phyloP scores from a whole-genome alignment of 306 rosid genomes.

The Rosa persica region DNA sequence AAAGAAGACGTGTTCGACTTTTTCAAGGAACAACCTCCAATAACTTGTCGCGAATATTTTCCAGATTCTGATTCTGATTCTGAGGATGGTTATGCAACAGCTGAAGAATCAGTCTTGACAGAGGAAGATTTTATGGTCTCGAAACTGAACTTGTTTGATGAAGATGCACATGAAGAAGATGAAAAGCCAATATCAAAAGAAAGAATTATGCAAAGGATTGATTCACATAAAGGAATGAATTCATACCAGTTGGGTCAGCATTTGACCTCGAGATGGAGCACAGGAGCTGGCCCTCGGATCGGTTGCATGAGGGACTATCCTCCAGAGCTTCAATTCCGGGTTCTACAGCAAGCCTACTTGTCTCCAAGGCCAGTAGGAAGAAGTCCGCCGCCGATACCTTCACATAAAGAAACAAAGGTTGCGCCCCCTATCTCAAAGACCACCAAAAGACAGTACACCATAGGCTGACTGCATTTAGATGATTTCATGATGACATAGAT shows the following conservation, averaged over 20 bases:
- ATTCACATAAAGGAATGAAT: slow-evolving; percentile 66
- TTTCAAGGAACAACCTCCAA: slow-evolving; percentile 22
- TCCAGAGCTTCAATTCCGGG: slow-evolving; percentile 58
- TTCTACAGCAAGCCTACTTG: slow-evolving; percentile 67
- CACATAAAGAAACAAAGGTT: slow-evolving; percentile 21
- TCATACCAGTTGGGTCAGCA: slow-evolving; percentile 75
- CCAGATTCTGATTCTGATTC: slow-evolving; percentile 24
- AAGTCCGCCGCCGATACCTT: slow-evolving; percentile 36
- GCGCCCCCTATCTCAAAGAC: neutral
- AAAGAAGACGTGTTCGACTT: slow-evolving; percentile 25
- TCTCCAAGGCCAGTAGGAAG: slow-evolving; percentile 54
- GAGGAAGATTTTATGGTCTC: slow-evolving; percentile 78
- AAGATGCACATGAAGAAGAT: slow-evolving; percentile 35
- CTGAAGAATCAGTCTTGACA: slow-evolving; percentile 63
- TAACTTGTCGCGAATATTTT: slow-evolving; percentile 17
- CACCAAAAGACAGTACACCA: slow-evolving; percentile 12
- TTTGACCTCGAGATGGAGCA: slow-evolving; percentile 65
- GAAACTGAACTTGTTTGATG: slow-evolving; percentile 63
- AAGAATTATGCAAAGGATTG: slow-evolving; percentile 56
- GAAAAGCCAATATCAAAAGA: slow-evolving; percentile 60
- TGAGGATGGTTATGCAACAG: slow-evolving; percentile 71
- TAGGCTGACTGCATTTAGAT: slow-evolving; percentile 8
- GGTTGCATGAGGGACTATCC: slow-evolving; percentile 96
- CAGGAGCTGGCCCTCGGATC: slow-evolving; percentile 81
- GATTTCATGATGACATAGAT: neutral